Percentiles rank a stretch among this genome's conserved stretches.
These are phyloP conservation scores for Exophiala alcalophila DNA, from an alignment of 2,329 filamentous ascomycete genomes.

Conservation along the genomic window DNA sequence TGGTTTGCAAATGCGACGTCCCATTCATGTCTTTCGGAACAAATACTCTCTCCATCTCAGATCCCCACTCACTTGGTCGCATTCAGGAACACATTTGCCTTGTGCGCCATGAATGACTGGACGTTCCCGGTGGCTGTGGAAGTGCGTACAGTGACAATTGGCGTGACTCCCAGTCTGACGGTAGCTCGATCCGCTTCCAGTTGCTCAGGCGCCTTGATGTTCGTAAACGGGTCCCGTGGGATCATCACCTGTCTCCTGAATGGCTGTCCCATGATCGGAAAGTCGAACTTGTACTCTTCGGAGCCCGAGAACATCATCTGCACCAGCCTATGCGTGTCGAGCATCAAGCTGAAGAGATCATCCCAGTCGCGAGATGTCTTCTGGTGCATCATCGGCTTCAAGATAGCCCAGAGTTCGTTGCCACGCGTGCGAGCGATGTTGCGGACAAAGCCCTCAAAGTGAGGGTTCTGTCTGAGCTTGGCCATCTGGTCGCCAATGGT, in stretches of 20 bases:
- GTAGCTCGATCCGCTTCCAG: slow-evolving; percentile 13
- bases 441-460: slow-evolving; percentile 15
- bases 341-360: slow-evolving; percentile 20
- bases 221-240: slow-evolving; percentile 7
- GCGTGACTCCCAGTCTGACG: slow-evolving; percentile 18
- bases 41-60: background rate
- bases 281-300: slow-evolving; percentile 25
- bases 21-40: too few relatives aligned
- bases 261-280: slow-evolving; percentile 2
- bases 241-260: slow-evolving; percentile 15
- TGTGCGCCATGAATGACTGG: slow-evolving; percentile 6
- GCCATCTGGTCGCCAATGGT: slow-evolving; percentile 20
- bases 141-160: slow-evolving; percentile 12
- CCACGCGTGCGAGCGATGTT: slow-evolving; percentile 13
- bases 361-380: slow-evolving; percentile 24
- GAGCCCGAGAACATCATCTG: slow-evolving; percentile 17
- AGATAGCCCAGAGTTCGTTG: slow-evolving; percentile 21
- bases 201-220: slow-evolving; percentile 9
- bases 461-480: slow-evolving; percentile 12
- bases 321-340: slow-evolving; percentile 24
- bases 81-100: slow-evolving; percentile 19
- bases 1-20: too few relatives aligned
- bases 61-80: slow-evolving; percentile 1
- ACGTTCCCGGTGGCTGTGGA: slow-evolving; percentile 15
- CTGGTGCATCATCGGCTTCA: slow-evolving; percentile 23